These are phyloP conservation scores for Fusarium albosuccineum DNA, from an alignment of 2,329 filamentous ascomycete species.

Conservation along the genomic window DNA sequence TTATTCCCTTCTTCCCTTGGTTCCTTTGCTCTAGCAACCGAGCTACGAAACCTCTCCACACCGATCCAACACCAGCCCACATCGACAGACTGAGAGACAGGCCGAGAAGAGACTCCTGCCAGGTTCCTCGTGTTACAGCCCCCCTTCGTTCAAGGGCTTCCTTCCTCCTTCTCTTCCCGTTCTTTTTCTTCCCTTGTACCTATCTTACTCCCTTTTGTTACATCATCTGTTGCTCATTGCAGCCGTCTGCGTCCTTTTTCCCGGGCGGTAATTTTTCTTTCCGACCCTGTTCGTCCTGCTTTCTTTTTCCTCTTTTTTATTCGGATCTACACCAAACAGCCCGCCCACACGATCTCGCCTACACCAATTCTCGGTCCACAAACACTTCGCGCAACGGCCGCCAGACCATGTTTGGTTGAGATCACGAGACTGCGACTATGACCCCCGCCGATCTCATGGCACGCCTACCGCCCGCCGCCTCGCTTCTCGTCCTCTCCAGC, in stretches of 20 bases:
- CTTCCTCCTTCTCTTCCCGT: constrained; percentile 23
- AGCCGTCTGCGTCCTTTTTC: constrained; percentile 14
- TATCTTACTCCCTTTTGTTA: constrained; percentile 25
- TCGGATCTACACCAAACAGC: constrained; percentile 12
- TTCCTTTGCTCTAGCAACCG: constrained; percentile 23
- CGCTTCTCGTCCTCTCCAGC: constrained; percentile 52
- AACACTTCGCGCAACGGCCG: constrained; percentile 11
- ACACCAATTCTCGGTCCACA: constrained; percentile 7
- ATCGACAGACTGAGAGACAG: constrained; percentile 28
- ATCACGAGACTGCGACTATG: constrained; percentile 41
- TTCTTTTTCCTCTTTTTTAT: constrained; percentile 11
- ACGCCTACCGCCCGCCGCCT: constrained; percentile 52
- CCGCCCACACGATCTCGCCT: constrained; percentile 15
- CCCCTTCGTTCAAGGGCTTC: constrained; percentile 35
- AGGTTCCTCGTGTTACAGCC: constrained; percentile 31
- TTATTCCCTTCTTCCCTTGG: constrained; percentile 2
- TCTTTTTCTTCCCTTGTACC: constrained; percentile 19
- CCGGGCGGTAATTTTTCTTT: constrained; percentile 19
- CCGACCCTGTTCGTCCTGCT: constrained; percentile 1
- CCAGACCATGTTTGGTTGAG: constrained; percentile 42
- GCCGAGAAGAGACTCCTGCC: background rate
- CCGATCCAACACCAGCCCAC: constrained; percentile 23
- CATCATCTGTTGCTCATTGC: constrained; percentile 22
- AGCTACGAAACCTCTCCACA: constrained; percentile 1
- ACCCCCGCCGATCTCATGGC: constrained; percentile 49